phyloP scores from a whole-genome alignment of 768 basidiomycete genomes.

The Boletus sensibilis region DNA sequence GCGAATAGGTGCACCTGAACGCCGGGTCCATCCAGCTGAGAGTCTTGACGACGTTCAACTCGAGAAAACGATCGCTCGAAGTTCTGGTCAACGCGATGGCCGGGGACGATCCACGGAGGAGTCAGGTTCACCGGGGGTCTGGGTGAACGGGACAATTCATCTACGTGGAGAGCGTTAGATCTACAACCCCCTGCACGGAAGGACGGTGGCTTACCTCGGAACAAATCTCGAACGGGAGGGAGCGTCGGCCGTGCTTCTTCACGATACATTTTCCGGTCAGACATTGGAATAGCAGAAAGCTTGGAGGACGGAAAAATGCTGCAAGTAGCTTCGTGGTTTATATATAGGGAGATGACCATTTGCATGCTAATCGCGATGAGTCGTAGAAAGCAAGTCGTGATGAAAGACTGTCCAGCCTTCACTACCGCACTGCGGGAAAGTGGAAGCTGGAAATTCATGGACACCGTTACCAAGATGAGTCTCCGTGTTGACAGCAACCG shows the following conservation, averaged over 20 bases:
- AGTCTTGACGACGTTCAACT: slow-evolving; percentile 25
- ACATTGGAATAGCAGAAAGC: slow-evolving; percentile 25
- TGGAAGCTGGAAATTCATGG: slow-evolving; percentile 21
- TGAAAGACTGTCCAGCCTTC: slow-evolving; percentile 29
- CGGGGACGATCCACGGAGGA: slow-evolving; percentile 46
- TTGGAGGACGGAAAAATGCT: slow-evolving; percentile 9
- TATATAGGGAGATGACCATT: slow-evolving; percentile 23
- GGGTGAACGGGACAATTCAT: slow-evolving; percentile 47
- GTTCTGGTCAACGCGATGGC: slow-evolving; percentile 35
- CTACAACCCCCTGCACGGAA: not conserved
- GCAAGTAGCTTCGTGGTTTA: slow-evolving; percentile 14
- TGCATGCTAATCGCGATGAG: slow-evolving; percentile 31
- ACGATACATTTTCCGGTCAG: slow-evolving; percentile 26
- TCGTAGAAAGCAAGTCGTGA: slow-evolving; percentile 17
- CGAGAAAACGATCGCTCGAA: slow-evolving; percentile 26
- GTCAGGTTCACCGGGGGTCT: slow-evolving; percentile 38
- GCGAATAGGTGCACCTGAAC: slow-evolving; percentile 27
- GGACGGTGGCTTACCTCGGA: slow-evolving; percentile 47
- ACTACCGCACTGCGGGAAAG: slow-evolving; percentile 23
- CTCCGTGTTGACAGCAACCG: slow-evolving; percentile 28
- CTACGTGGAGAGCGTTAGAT: slow-evolving; percentile 26
- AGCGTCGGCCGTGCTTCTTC: slow-evolving; percentile 53
- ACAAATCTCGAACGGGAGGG: slow-evolving; percentile 69
- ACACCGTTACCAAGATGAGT: slow-evolving; percentile 29
- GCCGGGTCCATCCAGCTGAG: slow-evolving; percentile 29